Conservation (phyloP, 2,329 filamentous ascomycete genomes). For the Neofusicoccum sp. region DNA sequence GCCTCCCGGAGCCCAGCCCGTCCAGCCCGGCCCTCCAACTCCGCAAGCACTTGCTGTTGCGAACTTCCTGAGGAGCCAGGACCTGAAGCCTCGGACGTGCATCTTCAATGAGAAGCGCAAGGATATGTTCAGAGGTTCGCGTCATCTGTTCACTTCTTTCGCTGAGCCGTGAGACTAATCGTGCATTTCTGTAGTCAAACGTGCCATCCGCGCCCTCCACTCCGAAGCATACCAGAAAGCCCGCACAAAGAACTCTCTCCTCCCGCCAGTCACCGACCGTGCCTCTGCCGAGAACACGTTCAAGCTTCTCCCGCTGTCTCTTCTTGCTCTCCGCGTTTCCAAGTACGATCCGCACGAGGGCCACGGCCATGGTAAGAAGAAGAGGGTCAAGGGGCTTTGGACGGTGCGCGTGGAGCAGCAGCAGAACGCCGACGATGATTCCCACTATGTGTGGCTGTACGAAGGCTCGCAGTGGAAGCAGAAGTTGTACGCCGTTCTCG, state of each 20-base stretch:
- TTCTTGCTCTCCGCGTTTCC: conserved; percentile 86
- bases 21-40: conserved; percentile 79
- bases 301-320: conserved; percentile 90
- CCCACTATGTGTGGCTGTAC: conserved; percentile 97
- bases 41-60: conserved; percentile 87
- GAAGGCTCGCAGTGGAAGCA: conserved; percentile 93
- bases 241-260: conserved; percentile 81
- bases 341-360: conserved; percentile 78
- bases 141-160: not conserved
- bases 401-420: conserved; percentile 94
- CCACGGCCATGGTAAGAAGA: conserved; percentile 66
- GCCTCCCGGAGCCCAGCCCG: conserved; percentile 80
- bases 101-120: conserved; percentile 96
- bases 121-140: conserved; percentile 91
- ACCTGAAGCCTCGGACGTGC: conserved; percentile 86
- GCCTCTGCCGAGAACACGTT: conserved; percentile 90
- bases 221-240: conserved; percentile 90
- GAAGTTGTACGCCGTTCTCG: conserved; percentile 85
- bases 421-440: conserved; percentile 81
- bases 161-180: not conserved
- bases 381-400: conserved; percentile 95
- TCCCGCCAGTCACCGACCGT: conserved; percentile 86
- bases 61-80: conserved; percentile 80
- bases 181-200: conserved; percentile 70
- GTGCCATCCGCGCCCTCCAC: conserved; percentile 86